A percentile compares a stretch with the other conserved stretches of the same genome.
phyloP scores from a whole-genome alignment of 768 basidiomycete genomes.

The Mycena filopes region DNA sequence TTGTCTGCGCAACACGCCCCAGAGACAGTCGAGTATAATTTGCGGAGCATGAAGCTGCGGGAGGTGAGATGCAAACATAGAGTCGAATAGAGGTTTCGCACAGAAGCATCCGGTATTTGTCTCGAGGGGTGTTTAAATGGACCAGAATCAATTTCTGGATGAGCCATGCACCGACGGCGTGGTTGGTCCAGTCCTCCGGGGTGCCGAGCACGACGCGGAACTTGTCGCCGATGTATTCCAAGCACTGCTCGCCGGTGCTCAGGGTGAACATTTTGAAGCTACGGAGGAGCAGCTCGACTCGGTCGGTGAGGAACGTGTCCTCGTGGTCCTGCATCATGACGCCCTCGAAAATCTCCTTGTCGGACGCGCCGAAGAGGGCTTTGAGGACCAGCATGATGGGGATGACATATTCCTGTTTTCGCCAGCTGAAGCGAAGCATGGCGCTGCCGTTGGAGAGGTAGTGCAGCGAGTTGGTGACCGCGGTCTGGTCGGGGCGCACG shows the following conservation, averaged over 20 bases:
- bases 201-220: slow-evolving; percentile 91
- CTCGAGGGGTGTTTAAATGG: slow-evolving; percentile 85
- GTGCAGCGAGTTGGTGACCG: slow-evolving; percentile 95
- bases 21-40: slow-evolving; percentile 91
- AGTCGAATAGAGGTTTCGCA: slow-evolving; percentile 58
- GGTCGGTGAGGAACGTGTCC: slow-evolving; percentile 97
- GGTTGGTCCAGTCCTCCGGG: slow-evolving; percentile 94
- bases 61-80: slow-evolving; percentile 17
- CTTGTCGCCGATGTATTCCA: slow-evolving; percentile 96
- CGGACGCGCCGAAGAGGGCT: slow-evolving; percentile 89
- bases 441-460: slow-evolving; percentile 96
- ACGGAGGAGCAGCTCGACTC: slow-evolving; percentile 91
- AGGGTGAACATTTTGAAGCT: slow-evolving; percentile 95
- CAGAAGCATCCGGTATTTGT: slow-evolving; percentile 96
- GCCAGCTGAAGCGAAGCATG: slow-evolving; percentile 96
- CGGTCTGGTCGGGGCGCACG: slow-evolving; percentile 92
- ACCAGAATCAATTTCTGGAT: slow-evolving; percentile 89
- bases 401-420: slow-evolving; percentile 98
- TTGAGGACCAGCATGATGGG: slow-evolving; percentile 98
- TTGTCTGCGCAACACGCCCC: slow-evolving; percentile 93
- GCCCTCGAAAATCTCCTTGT: slow-evolving; percentile 96
- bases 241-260: slow-evolving; percentile 88
- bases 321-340: slow-evolving; percentile 97
- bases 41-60: slow-evolving; percentile 94
- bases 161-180: slow-evolving; percentile 82